Evolutionary conservation across 176 grass and related monocot species (phyloP), one percentile per base, ranked within the genome.

Genomic region (Eragrostis nindensis): DNA sequence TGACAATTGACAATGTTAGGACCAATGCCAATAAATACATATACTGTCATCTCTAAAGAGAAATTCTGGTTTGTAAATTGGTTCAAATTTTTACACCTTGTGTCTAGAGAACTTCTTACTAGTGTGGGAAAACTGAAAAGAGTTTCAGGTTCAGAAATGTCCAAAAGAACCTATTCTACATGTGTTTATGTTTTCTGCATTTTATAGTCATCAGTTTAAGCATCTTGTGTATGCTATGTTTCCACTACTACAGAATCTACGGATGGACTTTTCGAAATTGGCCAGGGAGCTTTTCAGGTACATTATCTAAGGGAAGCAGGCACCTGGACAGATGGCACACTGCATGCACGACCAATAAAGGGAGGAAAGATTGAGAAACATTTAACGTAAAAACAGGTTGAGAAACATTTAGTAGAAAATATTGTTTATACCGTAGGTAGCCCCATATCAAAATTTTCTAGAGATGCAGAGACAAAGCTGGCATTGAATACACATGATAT

Each of bases 41-140:
- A n/a, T 38, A 41, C 15, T 17, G 26, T 45, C 40, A 4, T 0
- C 4, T 41, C 2, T 57, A 1, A 9, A 56, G 5, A 15, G 18
- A 41, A 22, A 15, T 22, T 12, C 43, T 44, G 76, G 8, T 61
- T 26, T 55, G 11, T 60, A 62, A 74, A 30, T 71, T 38, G 10
- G 49, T 55, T 25, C 25, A 39, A 73, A 50, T 27, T 73, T 47
- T 46, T 7, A 39, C 38, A 32, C 26, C 36, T 46, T 27, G 39
- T 57, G 15, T 60, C 12, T 46, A 73, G 6, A 29, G 75, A 87
- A 77, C n/a, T n/a, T n/a, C 62, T 71, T 53, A 66, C 11, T 19
- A 39, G 46, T 18, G 26, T 83, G 59, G 65, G 39, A 18, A 49
- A 70, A 60, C 18, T 50, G 36, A 77, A 43, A 32, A 52, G 4